Percentiles rank a stretch among this genome's conserved stretches.
Conservation (phyloP, 1,139 yeast species). For the Pichia sp. region DNA sequence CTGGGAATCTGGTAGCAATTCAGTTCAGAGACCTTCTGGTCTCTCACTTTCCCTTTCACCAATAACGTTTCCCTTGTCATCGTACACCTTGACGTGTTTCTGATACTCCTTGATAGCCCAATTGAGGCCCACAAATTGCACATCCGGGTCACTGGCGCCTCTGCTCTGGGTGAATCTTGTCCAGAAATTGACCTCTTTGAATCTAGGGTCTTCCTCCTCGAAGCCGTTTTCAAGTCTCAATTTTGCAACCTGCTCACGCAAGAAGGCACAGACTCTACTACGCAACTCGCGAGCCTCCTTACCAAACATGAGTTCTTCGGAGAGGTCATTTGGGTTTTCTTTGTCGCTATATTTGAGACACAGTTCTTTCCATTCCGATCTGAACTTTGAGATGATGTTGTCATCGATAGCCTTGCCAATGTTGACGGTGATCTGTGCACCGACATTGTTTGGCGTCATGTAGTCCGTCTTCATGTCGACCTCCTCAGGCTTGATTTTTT, state of each 20-base stretch:
- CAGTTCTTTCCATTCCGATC: conserved; percentile 65
- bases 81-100: conserved; percentile 42
- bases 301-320: conserved; percentile 61
- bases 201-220: conserved; percentile 56
- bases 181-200: conserved; percentile 73
- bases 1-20: too few relatives aligned
- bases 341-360: conserved; percentile 48
- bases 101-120: conserved; percentile 78
- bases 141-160: conserved; percentile 64
- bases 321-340: conserved; percentile 52
- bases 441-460: conserved; percentile 53
- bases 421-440: conserved; percentile 63
- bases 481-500: conserved; percentile 80
- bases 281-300: conserved; percentile 60
- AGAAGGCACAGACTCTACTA: conserved; percentile 62
- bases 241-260: conserved; percentile 60
- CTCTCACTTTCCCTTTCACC: conserved; percentile 20
- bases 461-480: conserved; percentile 46
- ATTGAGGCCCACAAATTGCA: conserved; percentile 66
- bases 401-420: conserved; percentile 75
- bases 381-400: conserved; percentile 50
- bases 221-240: conserved; percentile 55
- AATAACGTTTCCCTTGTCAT: conserved; percentile 31
- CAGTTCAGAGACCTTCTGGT: conserved; percentile 16
- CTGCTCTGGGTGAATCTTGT: conserved; percentile 55